phyloP scores from a whole-genome alignment of 2,329 filamentous ascomycete genomes.

The Sordariomycetes sp. region DNA sequence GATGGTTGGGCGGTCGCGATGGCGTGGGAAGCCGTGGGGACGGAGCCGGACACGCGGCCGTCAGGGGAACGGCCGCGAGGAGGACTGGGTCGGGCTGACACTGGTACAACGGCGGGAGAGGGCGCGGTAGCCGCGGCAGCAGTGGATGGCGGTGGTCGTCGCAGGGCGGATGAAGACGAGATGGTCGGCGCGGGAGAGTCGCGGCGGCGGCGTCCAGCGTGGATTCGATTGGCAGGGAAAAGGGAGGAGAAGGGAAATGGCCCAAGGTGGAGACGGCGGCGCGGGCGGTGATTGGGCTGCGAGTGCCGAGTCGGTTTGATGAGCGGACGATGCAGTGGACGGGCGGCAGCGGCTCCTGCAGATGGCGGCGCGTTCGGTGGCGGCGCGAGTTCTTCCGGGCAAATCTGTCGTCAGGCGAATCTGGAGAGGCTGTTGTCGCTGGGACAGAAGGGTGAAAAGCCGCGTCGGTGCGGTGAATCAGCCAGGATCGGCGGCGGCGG shows the following conservation, averaged over 20 bases:
- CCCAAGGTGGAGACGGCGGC: not conserved
- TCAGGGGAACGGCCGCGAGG: constrained; percentile 29
- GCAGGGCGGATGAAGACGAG: not conserved
- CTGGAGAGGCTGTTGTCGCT: not conserved
- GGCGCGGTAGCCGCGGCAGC: constrained; percentile 3
- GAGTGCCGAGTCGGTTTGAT: constrained; percentile 1
- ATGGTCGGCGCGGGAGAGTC: constrained; percentile 10
- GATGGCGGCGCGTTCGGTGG: not conserved
- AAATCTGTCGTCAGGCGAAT: not conserved
- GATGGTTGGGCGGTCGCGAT: not conserved
- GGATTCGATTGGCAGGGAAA: constrained; percentile 3
- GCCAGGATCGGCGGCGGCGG: not conserved
- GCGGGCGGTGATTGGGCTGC: not conserved
- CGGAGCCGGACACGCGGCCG: constrained; percentile 29
- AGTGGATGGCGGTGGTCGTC: not conserved
- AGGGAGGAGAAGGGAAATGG: not conserved
- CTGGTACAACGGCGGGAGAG: not conserved
- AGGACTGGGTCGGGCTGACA: not conserved
- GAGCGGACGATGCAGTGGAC: not conserved
- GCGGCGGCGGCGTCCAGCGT: constrained; percentile 5
- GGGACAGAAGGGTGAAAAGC: not conserved
- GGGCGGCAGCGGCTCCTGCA: not conserved
- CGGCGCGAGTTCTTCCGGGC: not conserved
- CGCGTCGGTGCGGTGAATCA: not conserved
- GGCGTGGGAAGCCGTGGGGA: constrained; percentile 38